A percentile compares a stretch with the other conserved stretches of the same genome.
Conservation (phyloP, 2,329 filamentous ascomycete species). For the Penicillium brasilianum region DNA sequence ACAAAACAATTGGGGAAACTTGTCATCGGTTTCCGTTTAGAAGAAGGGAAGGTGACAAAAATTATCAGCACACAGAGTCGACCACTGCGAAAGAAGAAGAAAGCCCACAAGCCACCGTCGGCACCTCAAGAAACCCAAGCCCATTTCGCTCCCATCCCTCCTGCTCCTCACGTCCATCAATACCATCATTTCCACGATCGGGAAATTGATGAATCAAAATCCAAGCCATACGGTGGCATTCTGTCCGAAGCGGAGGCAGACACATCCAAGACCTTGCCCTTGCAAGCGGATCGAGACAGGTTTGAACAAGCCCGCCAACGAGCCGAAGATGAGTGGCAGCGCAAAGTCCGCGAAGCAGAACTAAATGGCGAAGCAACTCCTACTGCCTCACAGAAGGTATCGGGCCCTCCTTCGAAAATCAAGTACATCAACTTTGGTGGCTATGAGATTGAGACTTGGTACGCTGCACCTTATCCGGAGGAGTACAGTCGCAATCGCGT, state of each 20-base stretch:
- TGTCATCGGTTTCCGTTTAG: conserved; percentile 64
- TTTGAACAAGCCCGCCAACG: conserved; percentile 91
- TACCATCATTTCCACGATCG: conserved; percentile 90
- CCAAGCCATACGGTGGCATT: conserved; percentile 94
- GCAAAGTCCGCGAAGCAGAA: conserved; percentile 66
- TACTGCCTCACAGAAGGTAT: conserved; percentile 73
- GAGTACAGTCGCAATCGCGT: conserved; percentile 97
- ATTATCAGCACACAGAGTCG: conserved; percentile 66
- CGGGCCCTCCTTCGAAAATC: conserved; percentile 92
- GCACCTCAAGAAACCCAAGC: conserved; percentile 54
- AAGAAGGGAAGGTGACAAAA: conserved; percentile 63
- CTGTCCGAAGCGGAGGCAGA: conserved; percentile 87
- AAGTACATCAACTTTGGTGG: conserved; percentile 98
- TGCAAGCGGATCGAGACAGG: conserved; percentile 76
- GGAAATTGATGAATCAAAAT: conserved; percentile 85
- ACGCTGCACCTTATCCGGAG: conserved; percentile 95
- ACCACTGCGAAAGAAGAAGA: conserved; percentile 59
- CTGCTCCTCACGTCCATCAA: conserved; percentile 70
- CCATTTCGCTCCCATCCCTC: conserved; percentile 65
- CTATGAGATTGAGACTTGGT: conserved; percentile 99
- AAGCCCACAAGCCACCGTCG: conserved; percentile 48
- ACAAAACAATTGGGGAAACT: conserved; percentile 53
- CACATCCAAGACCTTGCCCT: conserved; percentile 84
- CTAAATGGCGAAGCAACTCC: conserved; percentile 66
- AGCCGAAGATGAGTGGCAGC: conserved; percentile 90